A percentile compares a stretch with the other conserved stretches of the same genome.
phyloP scores from a whole-genome alignment of 257 asterid species.

The Capsicum pubescens region DNA sequence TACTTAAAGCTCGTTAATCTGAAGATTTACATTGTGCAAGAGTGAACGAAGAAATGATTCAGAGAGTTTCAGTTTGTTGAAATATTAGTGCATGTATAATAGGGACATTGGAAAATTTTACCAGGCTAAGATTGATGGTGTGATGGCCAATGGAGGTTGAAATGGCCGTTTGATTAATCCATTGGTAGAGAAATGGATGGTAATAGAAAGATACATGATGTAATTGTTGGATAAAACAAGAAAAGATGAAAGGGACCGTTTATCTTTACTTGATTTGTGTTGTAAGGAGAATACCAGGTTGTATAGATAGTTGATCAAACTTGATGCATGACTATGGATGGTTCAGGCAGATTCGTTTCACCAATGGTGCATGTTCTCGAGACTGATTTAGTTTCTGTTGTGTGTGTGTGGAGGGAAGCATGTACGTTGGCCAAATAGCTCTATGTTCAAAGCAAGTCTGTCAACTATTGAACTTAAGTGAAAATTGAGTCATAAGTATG shows the following conservation, averaged over 20 bases:
- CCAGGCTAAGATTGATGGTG: not conserved
- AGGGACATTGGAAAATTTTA: not conserved
- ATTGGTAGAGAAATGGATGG: not conserved
- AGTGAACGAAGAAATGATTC: not conserved
- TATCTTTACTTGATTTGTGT: not conserved
- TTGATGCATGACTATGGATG: not conserved
- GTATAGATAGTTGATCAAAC: not conserved
- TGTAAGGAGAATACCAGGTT: conserved; percentile 12
- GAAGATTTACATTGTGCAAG: not conserved
- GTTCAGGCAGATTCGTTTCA: not conserved
- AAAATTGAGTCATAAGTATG: not conserved
- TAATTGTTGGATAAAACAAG: not conserved
- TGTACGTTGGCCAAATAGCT: not conserved
- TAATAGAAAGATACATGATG: not conserved
- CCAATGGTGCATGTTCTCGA: not conserved
- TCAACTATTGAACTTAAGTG: not conserved
- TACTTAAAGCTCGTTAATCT: not conserved
- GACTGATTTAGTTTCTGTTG: not conserved
- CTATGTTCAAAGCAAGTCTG: not conserved
- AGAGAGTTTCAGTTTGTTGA: conserved; percentile 5
- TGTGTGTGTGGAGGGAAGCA: not conserved
- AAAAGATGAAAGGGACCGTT: not conserved
- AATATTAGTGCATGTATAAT: conserved; percentile 9
- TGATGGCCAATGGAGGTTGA: conserved; percentile 4
- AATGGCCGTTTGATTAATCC: not conserved